Evolutionary conservation across 257 asterid genomes (phyloP).

Genomic region (Fraxinus cuspidata): DNA sequence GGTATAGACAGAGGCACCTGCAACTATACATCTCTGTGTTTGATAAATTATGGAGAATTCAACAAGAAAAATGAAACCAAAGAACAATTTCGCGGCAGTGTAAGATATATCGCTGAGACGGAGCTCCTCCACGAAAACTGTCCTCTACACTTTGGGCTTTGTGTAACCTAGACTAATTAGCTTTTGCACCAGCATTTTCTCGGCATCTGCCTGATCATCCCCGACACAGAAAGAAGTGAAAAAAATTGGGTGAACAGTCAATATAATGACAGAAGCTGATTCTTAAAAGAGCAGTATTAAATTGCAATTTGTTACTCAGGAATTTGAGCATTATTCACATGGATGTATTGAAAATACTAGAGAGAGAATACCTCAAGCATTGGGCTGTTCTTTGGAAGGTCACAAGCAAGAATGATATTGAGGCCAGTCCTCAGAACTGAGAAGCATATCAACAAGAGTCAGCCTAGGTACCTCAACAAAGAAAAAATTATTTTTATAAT

Average conservation of each 20-base stretch:
- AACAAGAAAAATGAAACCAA: not conserved
- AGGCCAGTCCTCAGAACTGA: constrained; percentile 84
- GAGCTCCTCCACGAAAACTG: constrained; percentile 14
- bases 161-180: constrained; percentile 66
- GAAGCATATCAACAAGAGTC: constrained; percentile 27
- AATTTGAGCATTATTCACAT: not conserved
- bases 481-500: not conserved
- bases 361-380: constrained; percentile 73
- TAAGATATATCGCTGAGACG: not conserved
- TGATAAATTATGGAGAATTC: constrained; percentile 21
- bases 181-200: constrained; percentile 74
- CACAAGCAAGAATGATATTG: constrained; percentile 73
- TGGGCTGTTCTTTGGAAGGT: constrained; percentile 82
- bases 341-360: not conserved
- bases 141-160: constrained; percentile 39
- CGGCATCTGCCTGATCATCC: constrained; percentile 74
- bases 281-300: not conserved
- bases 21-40: constrained; percentile 30
- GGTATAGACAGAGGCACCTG: constrained; percentile 34
- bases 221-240: constrained; percentile 6
- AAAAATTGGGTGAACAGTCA: not conserved
- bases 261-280: not conserved
- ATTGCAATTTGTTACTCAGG: not conserved
- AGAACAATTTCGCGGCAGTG: not conserved
- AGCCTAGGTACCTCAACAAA: constrained; percentile 24